Conservation (phyloP, 2,329 filamentous ascomycete species). For the Alternaria ethzedia region DNA sequence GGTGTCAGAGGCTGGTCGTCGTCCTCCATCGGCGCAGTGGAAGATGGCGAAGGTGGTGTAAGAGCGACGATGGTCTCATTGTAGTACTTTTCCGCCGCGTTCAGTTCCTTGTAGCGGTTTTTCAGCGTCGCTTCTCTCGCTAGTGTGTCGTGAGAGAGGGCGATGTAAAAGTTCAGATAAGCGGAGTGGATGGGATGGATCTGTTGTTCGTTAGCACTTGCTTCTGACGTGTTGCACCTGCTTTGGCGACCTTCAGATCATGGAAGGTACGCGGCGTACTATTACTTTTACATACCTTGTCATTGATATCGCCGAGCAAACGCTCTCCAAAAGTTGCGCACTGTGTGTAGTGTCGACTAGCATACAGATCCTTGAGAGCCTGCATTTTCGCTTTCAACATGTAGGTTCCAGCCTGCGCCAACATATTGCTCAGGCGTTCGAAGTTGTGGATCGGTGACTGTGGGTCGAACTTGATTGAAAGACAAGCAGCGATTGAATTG, state of each 20-base stretch:
- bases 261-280: neutral
- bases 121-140: conserved; percentile 43
- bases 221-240: neutral
- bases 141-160: conserved; percentile 46
- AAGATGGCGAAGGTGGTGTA: conserved; percentile 3
- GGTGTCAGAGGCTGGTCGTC: conserved; percentile 27
- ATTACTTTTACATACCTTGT: conserved; percentile 25
- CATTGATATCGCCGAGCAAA: conserved; percentile 27
- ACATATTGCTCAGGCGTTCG: conserved; percentile 11
- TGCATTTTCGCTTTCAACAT: conserved; percentile 34
- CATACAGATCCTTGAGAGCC: conserved; percentile 41
- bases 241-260: neutral
- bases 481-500: neutral
- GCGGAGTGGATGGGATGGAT: conserved; percentile 43
- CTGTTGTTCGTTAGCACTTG: conserved; percentile 21
- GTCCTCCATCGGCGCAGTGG: conserved; percentile 17
- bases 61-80: conserved; percentile 37
- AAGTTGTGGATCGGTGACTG: conserved; percentile 3
- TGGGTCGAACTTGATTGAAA: conserved; percentile 7
- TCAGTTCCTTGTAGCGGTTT: conserved; percentile 39
- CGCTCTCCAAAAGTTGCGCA: conserved; percentile 39
- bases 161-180: conserved; percentile 48
- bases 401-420: conserved; percentile 24
- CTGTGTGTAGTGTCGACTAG: conserved; percentile 45
- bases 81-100: conserved; percentile 46